Percentiles rank a stretch among this genome's conserved stretches.
phyloP scores from a whole-genome alignment of 768 basidiomycete genomes.

The Lactarius vividus region DNA sequence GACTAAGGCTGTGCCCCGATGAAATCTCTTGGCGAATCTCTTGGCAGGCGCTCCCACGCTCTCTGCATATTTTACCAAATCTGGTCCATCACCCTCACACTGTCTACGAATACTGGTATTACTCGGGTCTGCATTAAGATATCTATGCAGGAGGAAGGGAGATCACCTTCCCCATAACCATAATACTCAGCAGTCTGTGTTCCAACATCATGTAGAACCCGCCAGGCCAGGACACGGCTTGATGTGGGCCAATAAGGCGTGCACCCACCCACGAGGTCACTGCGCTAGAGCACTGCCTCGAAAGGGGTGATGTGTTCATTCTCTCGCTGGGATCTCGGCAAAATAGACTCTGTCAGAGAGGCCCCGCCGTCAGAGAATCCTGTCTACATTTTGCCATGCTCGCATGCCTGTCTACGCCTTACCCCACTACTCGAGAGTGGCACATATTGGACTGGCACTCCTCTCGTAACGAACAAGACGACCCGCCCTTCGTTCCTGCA shows the following conservation, averaged over 20 bases:
- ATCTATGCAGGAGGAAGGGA: too few relatives aligned
- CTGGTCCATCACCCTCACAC: neutral
- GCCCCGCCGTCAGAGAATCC: too few relatives aligned
- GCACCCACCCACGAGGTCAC: too few relatives aligned
- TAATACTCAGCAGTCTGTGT: too few relatives aligned
- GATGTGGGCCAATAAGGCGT: too few relatives aligned
- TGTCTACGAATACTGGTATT: neutral
- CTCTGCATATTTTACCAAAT: neutral
- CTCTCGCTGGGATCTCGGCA: too few relatives aligned
- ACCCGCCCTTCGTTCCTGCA: neutral
- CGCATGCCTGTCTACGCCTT: neutral
- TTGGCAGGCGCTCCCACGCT: too few relatives aligned
- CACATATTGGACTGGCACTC: neutral
- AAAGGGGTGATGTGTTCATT: too few relatives aligned
- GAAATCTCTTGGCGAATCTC: neutral
- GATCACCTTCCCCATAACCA: too few relatives aligned
- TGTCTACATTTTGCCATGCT: too few relatives aligned
- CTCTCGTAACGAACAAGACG: neutral
- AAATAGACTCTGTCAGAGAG: too few relatives aligned
- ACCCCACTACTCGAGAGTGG: neutral
- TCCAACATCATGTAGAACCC: neutral
- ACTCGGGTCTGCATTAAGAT: too few relatives aligned
- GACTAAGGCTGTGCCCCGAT: neutral
- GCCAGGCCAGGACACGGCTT: neutral
- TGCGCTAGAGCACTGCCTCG: neutral